phyloP scores from a whole-genome alignment of 2,329 filamentous ascomycete genomes.

The Scorias spongiosa region DNA sequence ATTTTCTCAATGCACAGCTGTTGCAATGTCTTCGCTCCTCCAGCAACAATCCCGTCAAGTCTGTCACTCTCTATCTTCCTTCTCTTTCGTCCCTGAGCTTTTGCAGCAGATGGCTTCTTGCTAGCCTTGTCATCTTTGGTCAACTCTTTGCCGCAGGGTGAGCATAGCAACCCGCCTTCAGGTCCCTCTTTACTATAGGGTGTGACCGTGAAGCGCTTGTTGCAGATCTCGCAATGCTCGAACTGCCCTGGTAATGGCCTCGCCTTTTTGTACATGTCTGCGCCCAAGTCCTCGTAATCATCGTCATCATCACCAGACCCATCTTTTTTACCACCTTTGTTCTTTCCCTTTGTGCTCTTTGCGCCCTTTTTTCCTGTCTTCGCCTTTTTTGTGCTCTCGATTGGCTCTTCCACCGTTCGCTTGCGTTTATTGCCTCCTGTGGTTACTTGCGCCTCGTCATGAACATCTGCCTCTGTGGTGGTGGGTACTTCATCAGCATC shows the following conservation, averaged over 20 bases:
- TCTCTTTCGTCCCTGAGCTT: constrained; percentile 43
- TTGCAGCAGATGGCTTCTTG: constrained; percentile 43
- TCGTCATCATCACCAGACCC: constrained; percentile 29
- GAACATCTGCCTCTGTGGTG: constrained; percentile 24
- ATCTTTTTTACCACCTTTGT: constrained; percentile 26
- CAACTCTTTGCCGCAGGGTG: constrained; percentile 61
- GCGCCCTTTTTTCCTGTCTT: constrained; percentile 31
- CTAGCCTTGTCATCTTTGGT: constrained; percentile 49
- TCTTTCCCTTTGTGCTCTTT: constrained; percentile 36
- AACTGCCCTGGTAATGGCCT: constrained; percentile 65
- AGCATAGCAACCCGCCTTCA: constrained; percentile 73
- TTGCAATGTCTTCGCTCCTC: constrained; percentile 54
- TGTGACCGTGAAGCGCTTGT: constrained; percentile 84
- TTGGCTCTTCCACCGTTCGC: constrained; percentile 36
- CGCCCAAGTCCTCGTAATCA: constrained; percentile 31
- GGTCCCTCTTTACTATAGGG: constrained; percentile 72
- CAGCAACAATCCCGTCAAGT: constrained; percentile 54
- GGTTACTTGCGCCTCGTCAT: constrained; percentile 18
- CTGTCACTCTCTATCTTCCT: constrained; percentile 71
- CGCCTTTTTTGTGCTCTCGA: constrained; percentile 23
- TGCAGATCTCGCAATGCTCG: constrained; percentile 73
- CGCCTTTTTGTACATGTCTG: constrained; percentile 40
- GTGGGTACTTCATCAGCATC: constrained; percentile 16
- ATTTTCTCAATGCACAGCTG: constrained; percentile 50
- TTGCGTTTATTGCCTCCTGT: constrained; percentile 40